These are phyloP conservation scores for Chrysanthemum makinoi DNA, from an alignment of 129 eudicot species.

Conservation along the genomic window DNA sequence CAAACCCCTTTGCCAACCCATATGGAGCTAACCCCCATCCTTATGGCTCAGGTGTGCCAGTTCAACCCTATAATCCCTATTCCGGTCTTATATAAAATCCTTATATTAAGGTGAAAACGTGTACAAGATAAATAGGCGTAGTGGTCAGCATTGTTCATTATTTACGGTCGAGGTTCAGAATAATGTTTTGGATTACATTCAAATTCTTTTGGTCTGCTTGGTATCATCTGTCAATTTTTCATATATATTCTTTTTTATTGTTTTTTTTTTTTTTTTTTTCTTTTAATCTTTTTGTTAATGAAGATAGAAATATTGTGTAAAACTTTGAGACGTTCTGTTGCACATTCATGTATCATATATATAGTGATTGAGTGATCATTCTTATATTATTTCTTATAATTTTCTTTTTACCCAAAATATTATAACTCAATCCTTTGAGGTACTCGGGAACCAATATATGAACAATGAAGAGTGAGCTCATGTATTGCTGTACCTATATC, in stretches of 20 bases:
- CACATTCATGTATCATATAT: conserved; percentile 37
- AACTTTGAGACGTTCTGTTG: conserved; percentile 24
- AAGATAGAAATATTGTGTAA: conserved; percentile 35
- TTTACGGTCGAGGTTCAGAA: conserved; percentile 26
- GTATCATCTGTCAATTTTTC: conserved; percentile 19
- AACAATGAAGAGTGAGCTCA: background rate
- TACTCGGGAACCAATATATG: background rate
- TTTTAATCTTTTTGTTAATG: conserved; percentile 12
- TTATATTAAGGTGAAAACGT: conserved; percentile 15
- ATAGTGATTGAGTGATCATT: conserved; percentile 30
- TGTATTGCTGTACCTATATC: conserved; percentile 5
- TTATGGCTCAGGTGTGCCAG: conserved; percentile 80
- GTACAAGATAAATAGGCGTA: conserved; percentile 40
- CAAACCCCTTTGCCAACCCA: conserved; percentile 69
- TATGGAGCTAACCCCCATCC: conserved; percentile 52
- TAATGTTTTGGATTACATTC: conserved; percentile 32
- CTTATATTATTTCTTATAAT: background rate
- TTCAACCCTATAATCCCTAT: conserved; percentile 74
- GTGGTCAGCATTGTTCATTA: conserved; percentile 37
- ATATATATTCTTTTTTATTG: background rate
- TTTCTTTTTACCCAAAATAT: background rate
- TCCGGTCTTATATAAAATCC: conserved; percentile 58
- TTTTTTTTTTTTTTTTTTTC: background rate
- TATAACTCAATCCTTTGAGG: background rate
- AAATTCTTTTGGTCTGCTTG: conserved; percentile 35